Conservation (phyloP, 495 filamentous ascomycete species). For the Tuber microsphaerosporum region DNA sequence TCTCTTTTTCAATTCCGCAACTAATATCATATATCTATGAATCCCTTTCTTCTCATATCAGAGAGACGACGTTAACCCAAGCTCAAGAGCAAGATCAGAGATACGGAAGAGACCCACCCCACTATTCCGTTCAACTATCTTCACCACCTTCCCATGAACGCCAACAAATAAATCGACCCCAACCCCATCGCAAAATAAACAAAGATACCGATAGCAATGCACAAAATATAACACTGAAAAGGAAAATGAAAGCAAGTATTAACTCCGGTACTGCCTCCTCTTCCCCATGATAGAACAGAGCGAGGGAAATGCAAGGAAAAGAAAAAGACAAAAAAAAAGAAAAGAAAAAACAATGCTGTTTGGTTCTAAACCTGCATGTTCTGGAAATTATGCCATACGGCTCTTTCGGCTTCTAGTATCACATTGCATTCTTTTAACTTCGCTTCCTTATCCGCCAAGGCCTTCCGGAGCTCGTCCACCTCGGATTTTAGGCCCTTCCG, state of each 20-base stretch:
- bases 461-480: constrained; percentile 27
- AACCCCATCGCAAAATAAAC: background rate
- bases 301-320: background rate
- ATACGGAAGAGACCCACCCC: background rate
- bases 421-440: constrained; percentile 34
- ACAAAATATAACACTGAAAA: background rate
- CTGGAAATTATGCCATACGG: constrained; percentile 19
- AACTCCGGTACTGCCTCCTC: background rate
- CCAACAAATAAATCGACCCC: background rate
- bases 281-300: background rate
- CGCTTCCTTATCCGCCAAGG: constrained; percentile 28
- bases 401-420: constrained; percentile 29
- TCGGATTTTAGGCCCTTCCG: constrained; percentile 31
- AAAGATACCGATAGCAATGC: background rate
- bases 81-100: background rate
- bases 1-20: background rate
- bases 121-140: background rate
- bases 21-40: background rate
- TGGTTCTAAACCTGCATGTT: background rate
- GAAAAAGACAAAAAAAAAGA: background rate
- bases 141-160: background rate
- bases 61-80: background rate
- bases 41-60: background rate
- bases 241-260: background rate
- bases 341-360: background rate